Conservation (phyloP, 306 rosid species). For the Quercus variabilis region DNA sequence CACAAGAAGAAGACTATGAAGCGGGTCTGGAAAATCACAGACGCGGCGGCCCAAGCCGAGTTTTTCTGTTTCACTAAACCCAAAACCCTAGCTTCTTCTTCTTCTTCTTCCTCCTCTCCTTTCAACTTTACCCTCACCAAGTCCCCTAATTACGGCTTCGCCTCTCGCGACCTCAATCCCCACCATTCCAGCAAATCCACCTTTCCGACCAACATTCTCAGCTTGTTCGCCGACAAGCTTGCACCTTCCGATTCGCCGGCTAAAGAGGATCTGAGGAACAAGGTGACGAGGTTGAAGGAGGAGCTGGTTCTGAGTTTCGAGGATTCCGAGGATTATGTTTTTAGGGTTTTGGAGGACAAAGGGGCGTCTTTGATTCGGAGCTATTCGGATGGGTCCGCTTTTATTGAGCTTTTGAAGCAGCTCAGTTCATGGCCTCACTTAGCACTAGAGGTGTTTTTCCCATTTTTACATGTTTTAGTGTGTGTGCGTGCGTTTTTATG, state of each 20-base stretch:
- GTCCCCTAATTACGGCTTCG: conserved; percentile 7
- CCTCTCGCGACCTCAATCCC: conserved; percentile 23
- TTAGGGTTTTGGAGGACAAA: conserved; percentile 36
- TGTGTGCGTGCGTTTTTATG: background rate
- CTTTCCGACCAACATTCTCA: conserved; percentile 3
- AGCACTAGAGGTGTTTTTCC: conserved; percentile 43
- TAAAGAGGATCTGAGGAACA: conserved; percentile 5
- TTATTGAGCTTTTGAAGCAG: conserved; percentile 48
- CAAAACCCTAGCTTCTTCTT: conserved; percentile 5
- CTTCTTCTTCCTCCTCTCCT: conserved; percentile 6
- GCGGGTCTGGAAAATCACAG: conserved; percentile 50
- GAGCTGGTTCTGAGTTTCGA: conserved; percentile 31
- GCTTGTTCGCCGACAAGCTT: conserved; percentile 23
- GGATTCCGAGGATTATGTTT: conserved; percentile 13
- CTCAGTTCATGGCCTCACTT: conserved; percentile 49
- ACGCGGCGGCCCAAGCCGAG: conserved; percentile 37
- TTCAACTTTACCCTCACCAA: conserved; percentile 10
- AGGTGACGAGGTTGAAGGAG: conserved; percentile 25
- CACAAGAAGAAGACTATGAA: conserved; percentile 36
- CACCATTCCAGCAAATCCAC: background rate
- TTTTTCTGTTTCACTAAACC: conserved; percentile 17
- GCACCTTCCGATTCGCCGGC: background rate
- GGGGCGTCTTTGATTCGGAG: conserved; percentile 14
- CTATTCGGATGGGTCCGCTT: conserved; percentile 8
- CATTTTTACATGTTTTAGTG: background rate